Percentiles rank a stretch among this genome's conserved stretches.
Conservation (phyloP, 2,329 filamentous ascomycete species). For the Aspergillus brasiliensis region DNA sequence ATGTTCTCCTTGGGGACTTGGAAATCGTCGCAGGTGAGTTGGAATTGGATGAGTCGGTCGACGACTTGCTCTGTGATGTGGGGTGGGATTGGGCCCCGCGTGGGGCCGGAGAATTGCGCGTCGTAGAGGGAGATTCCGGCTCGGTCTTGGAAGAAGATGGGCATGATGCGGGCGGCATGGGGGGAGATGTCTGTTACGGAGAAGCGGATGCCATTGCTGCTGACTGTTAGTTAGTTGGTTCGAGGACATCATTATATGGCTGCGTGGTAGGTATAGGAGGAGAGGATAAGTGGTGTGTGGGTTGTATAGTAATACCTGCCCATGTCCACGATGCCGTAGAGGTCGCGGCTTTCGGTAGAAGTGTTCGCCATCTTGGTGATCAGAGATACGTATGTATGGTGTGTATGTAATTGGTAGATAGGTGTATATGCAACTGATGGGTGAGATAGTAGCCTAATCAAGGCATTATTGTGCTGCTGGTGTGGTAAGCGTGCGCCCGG, state of each 20-base stretch:
- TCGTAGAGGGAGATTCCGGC: conserved; percentile 85
- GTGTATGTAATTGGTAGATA: too few species aligned
- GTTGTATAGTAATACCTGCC: conserved; percentile 35
- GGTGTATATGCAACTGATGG: neutral
- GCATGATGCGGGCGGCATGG: conserved; percentile 69
- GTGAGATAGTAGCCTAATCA: too few species aligned
- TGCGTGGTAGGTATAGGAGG: neutral
- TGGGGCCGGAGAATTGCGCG: conserved; percentile 59
- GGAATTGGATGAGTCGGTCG: conserved; percentile 69
- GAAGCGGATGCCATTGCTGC: conserved; percentile 86
- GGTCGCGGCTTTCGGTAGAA: conserved; percentile 12
- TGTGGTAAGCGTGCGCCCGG: too few species aligned
- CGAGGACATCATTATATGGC: neutral
- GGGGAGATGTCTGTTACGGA: conserved; percentile 81
- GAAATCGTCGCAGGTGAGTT: conserved; percentile 68
- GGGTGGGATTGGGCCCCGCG: conserved; percentile 56
- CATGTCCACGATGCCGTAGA: conserved; percentile 45
- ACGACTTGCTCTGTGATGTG: conserved; percentile 68
- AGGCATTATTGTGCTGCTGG: too few species aligned
- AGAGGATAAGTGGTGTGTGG: neutral
- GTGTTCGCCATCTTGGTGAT: conserved; percentile 10
- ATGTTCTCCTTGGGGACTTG: conserved; percentile 66
- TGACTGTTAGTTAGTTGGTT: neutral
- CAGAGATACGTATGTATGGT: neutral
- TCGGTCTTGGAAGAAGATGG: conserved; percentile 75